Evolutionary conservation across 1,284 basidiomycete genomes (phyloP), one percentile per base, ranked within the genome.

Genomic region (Crucibulum cyathiforme): DNA sequence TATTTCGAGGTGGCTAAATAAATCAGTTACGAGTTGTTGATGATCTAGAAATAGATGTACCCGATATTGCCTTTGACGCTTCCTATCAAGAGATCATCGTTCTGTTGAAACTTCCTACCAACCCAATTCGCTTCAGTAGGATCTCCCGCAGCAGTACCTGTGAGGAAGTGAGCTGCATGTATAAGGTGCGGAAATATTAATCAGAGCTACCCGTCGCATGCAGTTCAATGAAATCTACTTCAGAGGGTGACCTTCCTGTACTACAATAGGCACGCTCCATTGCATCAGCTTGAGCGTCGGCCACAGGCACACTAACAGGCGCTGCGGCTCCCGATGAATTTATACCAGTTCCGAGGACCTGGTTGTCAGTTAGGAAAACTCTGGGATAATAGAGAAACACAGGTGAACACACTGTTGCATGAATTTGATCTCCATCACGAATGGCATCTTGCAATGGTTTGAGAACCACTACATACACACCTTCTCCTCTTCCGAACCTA

Each of bases 81-180:
- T 5, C 82, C 82, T 8, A 81, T 66, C 9, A 77, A 8, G 6
- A 82, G 57, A 5, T 74, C 73, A 13, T 61, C 66, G 9, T 72
- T 69, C 17, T 73, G 62, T 36, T 64, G 47, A 58, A 80, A 81
- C 8, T 65, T 50, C 37, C 71, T 69, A 1, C 82, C 83, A 5
- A 80, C 79, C 72, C 79, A 80, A 57, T 85, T 85, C 4, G 78
- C 79, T 65, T 85, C 84, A 0, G 75, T 79, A 1, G 82, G 83
- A 63, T 86, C 84, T 1, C 84, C 84, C 12, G 69, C 69, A n/a
- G 78, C 75, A 2, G 83, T 84, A 1, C 80, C 79, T 77, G 45
- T 13, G 46, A 43, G 43, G 35, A 36, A 47, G 57, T 53, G 47
- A 19, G 38, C 12, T 47, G 37, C 37, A 36, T 12, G n/a, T 47